Percentiles rank a stretch among this genome's conserved stretches.
These are phyloP conservation scores for Emmonsia crescens DNA, from an alignment of 2,329 filamentous ascomycete genomes.

Conservation along the genomic window DNA sequence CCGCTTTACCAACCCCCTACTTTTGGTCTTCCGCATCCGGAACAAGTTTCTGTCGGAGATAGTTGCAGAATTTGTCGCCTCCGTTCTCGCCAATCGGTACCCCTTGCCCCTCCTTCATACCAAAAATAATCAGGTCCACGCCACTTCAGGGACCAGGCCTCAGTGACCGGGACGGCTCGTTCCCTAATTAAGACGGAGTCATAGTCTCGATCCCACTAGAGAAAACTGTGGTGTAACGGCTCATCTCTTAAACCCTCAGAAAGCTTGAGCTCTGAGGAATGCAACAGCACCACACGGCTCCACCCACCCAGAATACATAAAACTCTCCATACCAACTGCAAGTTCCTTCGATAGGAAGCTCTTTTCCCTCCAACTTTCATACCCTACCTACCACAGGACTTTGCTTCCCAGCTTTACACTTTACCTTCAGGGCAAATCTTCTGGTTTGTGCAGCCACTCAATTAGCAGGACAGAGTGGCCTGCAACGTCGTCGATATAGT, in stretches of 20 bases:
- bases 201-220: background rate
- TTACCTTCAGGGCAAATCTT: background rate
- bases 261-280: constrained; percentile 6
- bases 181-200: constrained; percentile 1
- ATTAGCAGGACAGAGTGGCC: background rate
- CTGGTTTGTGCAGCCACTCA: background rate
- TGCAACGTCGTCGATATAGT: background rate
- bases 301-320: constrained; percentile 3
- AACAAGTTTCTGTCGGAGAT: background rate
- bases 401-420: background rate
- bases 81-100: background rate
- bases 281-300: background rate
- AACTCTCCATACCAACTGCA: background rate
- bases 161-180: constrained; percentile 5
- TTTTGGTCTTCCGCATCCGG: constrained; percentile 1
- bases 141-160: constrained; percentile 1
- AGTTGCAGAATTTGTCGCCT: background rate
- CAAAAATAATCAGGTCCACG: constrained; percentile 3
- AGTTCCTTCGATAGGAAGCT: background rate
- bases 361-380: background rate
- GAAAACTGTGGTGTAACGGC: constrained; percentile 2
- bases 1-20: constrained; percentile 1
- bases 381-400: background rate
- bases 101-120: background rate
- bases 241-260: background rate